These are phyloP conservation scores for Metarhizium guizhouense DNA, from an alignment of 2,329 filamentous ascomycete genomes.

Conservation along the genomic window DNA sequence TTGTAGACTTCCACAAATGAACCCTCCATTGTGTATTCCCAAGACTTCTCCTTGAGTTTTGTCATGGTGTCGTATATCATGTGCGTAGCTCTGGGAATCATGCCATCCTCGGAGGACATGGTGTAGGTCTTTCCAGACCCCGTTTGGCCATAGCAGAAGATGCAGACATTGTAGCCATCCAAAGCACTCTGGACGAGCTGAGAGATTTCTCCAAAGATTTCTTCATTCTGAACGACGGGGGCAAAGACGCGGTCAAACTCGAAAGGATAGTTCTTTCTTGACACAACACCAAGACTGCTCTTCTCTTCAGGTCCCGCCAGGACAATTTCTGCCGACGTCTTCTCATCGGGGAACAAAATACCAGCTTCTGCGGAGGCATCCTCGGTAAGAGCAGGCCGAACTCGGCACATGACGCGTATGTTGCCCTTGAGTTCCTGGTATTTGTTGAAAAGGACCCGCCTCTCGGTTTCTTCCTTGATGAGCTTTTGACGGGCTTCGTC, in stretches of 20 bases:
- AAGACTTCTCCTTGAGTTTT: conserved; percentile 79
- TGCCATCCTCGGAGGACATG: conserved; percentile 85
- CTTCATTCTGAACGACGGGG: conserved; percentile 65
- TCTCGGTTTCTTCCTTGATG: conserved; percentile 81
- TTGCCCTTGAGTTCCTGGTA: conserved; percentile 97
- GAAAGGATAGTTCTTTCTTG: conserved; percentile 74
- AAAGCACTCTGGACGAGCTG: conserved; percentile 93
- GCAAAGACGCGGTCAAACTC: conserved; percentile 90
- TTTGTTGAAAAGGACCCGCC: conserved; percentile 90
- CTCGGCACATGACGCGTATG: conserved; percentile 95
- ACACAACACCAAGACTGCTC: conserved; percentile 67
- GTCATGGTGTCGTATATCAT: conserved; percentile 90
- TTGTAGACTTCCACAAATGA: conserved; percentile 98
- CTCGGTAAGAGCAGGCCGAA: conserved; percentile 60
- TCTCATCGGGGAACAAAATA: conserved; percentile 72
- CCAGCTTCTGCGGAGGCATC: conserved; percentile 58
- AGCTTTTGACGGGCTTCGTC: conserved; percentile 71
- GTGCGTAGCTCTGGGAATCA: conserved; percentile 87
- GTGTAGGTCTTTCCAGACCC: conserved; percentile 95
- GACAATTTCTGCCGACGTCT: conserved; percentile 80
- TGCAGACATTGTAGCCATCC: conserved; percentile 97
- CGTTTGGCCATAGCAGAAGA: conserved; percentile 97
- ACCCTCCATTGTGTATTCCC: conserved; percentile 89
- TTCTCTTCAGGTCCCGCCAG: conserved; percentile 77
- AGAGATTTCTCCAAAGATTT: conserved; percentile 93